Conservation (phyloP, 257 asterid genomes). For the Solanum corneliomulleri region DNA sequence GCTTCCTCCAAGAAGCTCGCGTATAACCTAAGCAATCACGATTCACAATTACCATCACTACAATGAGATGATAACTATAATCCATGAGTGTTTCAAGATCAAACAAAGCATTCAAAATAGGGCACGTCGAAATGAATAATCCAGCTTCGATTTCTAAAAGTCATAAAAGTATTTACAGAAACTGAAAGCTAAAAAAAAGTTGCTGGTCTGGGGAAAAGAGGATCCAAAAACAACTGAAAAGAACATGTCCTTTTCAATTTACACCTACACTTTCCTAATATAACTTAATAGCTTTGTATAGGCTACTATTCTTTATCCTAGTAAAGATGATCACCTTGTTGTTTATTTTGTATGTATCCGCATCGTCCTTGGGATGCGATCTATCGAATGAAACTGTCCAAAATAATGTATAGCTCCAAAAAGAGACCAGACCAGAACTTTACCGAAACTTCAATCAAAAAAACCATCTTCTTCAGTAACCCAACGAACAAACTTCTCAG, state of each 20-base stretch:
- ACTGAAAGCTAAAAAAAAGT: neutral
- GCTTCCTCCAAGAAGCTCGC: neutral
- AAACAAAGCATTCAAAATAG: neutral
- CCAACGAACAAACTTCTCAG: constrained; percentile 60
- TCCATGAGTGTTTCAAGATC: neutral
- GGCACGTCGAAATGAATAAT: neutral
- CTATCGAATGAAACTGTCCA: constrained; percentile 6
- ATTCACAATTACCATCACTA: neutral
- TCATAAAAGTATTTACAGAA: neutral
- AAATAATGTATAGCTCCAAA: neutral
- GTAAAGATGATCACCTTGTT: constrained; percentile 9
- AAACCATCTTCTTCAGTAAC: constrained; percentile 37
- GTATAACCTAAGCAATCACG: neutral
- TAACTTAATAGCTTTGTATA: neutral
- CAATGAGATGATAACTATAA: neutral
- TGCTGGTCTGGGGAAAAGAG: neutral
- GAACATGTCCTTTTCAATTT: neutral
- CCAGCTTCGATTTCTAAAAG: neutral
- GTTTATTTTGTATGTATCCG: constrained; percentile 17
- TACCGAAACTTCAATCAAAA: constrained; percentile 26
- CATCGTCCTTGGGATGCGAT: constrained; percentile 65
- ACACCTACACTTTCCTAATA: neutral
- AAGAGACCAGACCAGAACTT: neutral
- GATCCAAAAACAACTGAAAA: neutral
- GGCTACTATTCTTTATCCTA: neutral